Percentiles rank a stretch among this genome's conserved stretches.
These are phyloP conservation scores for Hemileccinum rubropunctum DNA, from an alignment of 768 basidiomycete species.

Conservation along the genomic window DNA sequence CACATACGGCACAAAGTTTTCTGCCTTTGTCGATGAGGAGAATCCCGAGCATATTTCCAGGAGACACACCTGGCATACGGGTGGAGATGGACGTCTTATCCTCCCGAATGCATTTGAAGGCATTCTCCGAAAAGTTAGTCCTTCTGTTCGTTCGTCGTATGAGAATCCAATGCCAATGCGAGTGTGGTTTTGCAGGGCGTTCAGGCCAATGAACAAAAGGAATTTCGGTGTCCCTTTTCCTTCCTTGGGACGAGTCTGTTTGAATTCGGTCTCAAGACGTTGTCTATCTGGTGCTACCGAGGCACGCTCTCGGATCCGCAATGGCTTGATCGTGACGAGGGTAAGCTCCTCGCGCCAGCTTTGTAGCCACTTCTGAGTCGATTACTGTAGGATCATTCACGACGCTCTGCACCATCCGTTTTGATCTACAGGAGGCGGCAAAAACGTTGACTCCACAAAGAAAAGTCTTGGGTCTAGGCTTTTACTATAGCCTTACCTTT, in stretches of 20 bases:
- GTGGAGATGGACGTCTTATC: background rate
- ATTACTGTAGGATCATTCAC: conserved; percentile 8
- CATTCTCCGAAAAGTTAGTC: conserved; percentile 9
- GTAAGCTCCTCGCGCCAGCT: background rate
- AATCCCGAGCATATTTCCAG: conserved; percentile 11
- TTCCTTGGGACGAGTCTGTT: background rate
- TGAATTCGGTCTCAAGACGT: background rate
- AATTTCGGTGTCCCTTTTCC: conserved; percentile 14
- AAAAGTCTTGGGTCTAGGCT: background rate
- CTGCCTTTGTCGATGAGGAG: background rate
- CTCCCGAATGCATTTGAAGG: conserved; percentile 5
- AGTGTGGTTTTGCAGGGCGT: conserved; percentile 2
- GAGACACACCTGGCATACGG: conserved; percentile 2
- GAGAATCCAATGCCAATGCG: background rate
- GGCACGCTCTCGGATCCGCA: conserved; percentile 4
- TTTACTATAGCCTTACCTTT: conserved; percentile 4
- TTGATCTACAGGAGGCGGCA: conserved; percentile 7
- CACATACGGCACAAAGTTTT: conserved; percentile 55
- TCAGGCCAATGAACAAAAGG: conserved; percentile 6
- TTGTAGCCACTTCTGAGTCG: background rate
- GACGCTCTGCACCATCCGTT: conserved; percentile 7
- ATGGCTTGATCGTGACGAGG: conserved; percentile 10
- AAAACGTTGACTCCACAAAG: background rate
- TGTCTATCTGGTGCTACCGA: conserved; percentile 13
- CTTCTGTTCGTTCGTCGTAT: background rate